A percentile compares a stretch with the other conserved stretches of the same genome.
phyloP scores from a whole-genome alignment of 257 asterid species.

The Thymus mandschuricus region DNA sequence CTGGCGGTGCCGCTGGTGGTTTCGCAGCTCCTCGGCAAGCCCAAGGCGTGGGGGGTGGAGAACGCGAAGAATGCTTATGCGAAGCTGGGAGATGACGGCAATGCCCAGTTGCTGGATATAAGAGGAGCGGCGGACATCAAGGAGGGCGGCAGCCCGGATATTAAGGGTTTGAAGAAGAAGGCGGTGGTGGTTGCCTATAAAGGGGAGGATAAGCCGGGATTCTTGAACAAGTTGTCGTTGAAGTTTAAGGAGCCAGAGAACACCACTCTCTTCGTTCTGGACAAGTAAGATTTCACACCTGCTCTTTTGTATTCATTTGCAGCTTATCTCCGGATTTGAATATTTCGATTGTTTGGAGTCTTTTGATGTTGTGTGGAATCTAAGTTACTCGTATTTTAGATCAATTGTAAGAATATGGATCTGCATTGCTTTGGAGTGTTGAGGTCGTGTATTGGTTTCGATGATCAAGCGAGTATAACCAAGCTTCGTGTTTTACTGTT shows the following conservation, averaged over 20 bases:
- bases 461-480: not conserved
- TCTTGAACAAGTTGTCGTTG: constrained; percentile 71
- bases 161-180: constrained; percentile 79
- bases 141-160: constrained; percentile 76
- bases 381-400: not conserved
- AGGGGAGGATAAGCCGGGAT: constrained; percentile 79
- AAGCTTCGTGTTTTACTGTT: too few species aligned
- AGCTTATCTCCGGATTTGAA: too few species aligned
- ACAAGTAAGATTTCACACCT: constrained; percentile 74
- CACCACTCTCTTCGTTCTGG: constrained; percentile 85
- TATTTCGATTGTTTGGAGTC: too few species aligned
- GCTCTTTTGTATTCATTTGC: not conserved
- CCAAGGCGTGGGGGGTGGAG: constrained; percentile 84
- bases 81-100: constrained; percentile 68
- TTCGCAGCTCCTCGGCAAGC: constrained; percentile 63
- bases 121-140: constrained; percentile 52
- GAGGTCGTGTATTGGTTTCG: not conserved
- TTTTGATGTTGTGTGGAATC: not conserved
- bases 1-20: constrained; percentile 71
- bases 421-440: constrained; percentile 5
- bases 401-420: not conserved
- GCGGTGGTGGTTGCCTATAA: constrained; percentile 61
- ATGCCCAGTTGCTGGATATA: constrained; percentile 78
- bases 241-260: constrained; percentile 84
- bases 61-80: constrained; percentile 78